Base-by-base conservation (phyloP, 139 green algal species). In the Chlorella sorokiniana region DNA sequence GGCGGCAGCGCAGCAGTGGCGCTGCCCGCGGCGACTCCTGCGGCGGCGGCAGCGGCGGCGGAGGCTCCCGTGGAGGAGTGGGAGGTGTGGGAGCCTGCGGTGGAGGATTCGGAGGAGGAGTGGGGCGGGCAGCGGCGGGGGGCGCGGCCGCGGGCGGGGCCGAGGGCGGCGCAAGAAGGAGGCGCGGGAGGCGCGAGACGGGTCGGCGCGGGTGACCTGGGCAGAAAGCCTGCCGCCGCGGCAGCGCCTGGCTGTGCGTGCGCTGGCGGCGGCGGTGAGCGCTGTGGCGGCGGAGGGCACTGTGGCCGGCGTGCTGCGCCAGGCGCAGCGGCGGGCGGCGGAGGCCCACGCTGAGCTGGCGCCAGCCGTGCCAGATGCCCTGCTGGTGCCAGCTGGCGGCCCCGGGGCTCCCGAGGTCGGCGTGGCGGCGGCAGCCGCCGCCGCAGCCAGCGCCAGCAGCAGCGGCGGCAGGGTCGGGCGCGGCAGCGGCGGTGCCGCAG, bases 161-260 rank as follows among this genome's bases (percentile, higher is more conserved):
- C 70, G 70, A 29, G 41, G 70, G 16, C 9, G 70, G 18, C 70
- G 70, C 70, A 67, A 67, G 71, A 78, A 78, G 51, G 71, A 78
- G 10, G 22, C 33, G 7, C 14, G 25, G 20, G 51, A 65, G 16
- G 48, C 48, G 25, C 37, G 29, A 20, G 71, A 78, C 27, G 71
- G 51, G 45, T 20, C 27, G 48, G 29, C 33, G 51, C 48, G 48
- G 3, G 71, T n/a, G 48, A 33, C 71, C 6, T 56, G 71, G 35
- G 44, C 42, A 9, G 42, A 78, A 16, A 4, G 3, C 33, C 71
- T 78, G 71, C 71, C 71, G 51, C 71, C 71, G 22, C 71, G 71
- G 18, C 71, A 78, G 71, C 71, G 71, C 51, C 71, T 78, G 14
- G 71, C 71, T 20, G 10, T 78, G 48, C 71, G 71, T 33, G 71